phyloP scores from a whole-genome alignment of 176 grass and related monocot species.

The Triticum timopheevii region DNA sequence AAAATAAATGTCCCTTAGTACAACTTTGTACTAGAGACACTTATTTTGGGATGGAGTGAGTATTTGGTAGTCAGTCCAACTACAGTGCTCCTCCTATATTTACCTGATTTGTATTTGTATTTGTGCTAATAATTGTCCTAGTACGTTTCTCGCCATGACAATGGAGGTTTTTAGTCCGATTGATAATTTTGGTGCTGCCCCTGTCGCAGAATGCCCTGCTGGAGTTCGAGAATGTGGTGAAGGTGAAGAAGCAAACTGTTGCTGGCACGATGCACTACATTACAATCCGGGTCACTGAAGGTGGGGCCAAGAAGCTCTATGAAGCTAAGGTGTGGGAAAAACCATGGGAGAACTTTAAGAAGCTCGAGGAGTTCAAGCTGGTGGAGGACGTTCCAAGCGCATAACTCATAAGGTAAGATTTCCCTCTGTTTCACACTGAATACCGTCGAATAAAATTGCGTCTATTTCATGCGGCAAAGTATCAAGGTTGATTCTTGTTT shows the following conservation, averaged over 20 bases:
- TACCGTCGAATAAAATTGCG: neutral
- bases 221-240: slow-evolving; percentile 53
- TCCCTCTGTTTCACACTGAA: neutral
- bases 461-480: neutral
- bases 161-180: neutral
- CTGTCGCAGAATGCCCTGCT: slow-evolving; percentile 56
- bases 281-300: slow-evolving; percentile 55
- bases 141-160: neutral
- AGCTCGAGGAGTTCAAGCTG: slow-evolving; percentile 68
- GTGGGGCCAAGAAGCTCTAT: slow-evolving; percentile 51
- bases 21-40: no score
- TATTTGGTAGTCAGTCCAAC: neutral
- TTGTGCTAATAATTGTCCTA: neutral
- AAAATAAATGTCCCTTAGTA: no score
- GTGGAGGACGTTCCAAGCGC: slow-evolving; percentile 26
- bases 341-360: slow-evolving; percentile 58
- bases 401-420: slow-evolving; percentile 49
- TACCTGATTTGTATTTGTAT: neutral
- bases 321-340: slow-evolving; percentile 88
- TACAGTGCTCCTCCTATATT: neutral
- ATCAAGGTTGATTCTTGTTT: neutral
- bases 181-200: neutral
- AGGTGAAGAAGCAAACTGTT: slow-evolving; percentile 61
- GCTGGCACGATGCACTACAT: slow-evolving; percentile 61
- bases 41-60: no score